phyloP scores from a whole-genome alignment of 2,329 filamentous ascomycete species.

The Diaporthe australafricana region DNA sequence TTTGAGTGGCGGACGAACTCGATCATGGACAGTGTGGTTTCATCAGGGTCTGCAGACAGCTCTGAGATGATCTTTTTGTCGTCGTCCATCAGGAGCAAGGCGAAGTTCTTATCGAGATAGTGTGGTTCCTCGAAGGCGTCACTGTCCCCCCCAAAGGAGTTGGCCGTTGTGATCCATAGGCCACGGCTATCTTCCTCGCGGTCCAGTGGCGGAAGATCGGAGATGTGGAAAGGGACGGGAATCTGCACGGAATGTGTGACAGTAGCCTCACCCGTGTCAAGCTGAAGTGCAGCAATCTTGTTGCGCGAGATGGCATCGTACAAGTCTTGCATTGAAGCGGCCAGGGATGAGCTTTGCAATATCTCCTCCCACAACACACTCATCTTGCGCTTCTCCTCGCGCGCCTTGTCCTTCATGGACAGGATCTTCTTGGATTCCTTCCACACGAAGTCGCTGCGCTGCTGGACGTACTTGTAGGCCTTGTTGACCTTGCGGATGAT shows the following conservation, averaged over 20 bases:
- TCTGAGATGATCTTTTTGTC: conserved; percentile 79
- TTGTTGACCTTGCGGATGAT: conserved; percentile 94
- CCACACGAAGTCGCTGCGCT: conserved; percentile 90
- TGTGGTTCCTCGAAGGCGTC: conserved; percentile 70
- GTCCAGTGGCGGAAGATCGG: conserved; percentile 74
- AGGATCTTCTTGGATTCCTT: conserved; percentile 88
- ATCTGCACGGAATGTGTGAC: conserved; percentile 74
- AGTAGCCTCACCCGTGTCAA: conserved; percentile 71
- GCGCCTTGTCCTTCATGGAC: conserved; percentile 82
- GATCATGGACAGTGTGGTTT: conserved; percentile 80
- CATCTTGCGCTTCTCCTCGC: conserved; percentile 75
- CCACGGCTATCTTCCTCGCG: conserved; percentile 78
- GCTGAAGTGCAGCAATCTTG: conserved; percentile 85
- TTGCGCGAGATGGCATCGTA: conserved; percentile 85
- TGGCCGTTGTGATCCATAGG: conserved; percentile 88
- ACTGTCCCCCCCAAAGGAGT: conserved; percentile 78
- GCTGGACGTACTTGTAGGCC: conserved; percentile 92
- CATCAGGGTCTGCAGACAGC: conserved; percentile 81
- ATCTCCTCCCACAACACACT: conserved; percentile 77
- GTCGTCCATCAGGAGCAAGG: conserved; percentile 85
- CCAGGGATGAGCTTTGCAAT: conserved; percentile 79
- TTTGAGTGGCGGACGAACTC: conserved; percentile 84
- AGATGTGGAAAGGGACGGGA: conserved; percentile 75
- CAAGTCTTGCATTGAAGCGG: conserved; percentile 83
- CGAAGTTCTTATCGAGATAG: conserved; percentile 86